phyloP scores from a whole-genome alignment of 2,329 filamentous ascomycete genomes.

The Plenodomus tracheiphilus region DNA sequence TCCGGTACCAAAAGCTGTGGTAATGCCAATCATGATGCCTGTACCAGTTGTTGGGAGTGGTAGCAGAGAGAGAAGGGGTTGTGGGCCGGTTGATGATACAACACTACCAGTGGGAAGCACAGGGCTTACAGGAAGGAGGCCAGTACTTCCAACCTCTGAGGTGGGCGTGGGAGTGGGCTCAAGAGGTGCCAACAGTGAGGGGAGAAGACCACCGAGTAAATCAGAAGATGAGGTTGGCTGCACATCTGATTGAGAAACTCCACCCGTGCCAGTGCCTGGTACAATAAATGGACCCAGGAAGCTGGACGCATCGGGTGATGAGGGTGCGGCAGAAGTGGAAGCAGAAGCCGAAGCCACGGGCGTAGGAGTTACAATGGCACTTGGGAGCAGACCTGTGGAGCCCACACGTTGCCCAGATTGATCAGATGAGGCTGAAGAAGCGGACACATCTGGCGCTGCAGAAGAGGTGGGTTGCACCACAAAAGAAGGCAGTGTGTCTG shows the following conservation, averaged over 20 bases:
- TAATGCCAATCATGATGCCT: conserved; percentile 42
- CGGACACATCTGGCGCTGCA: background rate
- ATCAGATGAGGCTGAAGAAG: conserved; percentile 5
- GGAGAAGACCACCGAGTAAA: conserved; percentile 16
- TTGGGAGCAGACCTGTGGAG: conserved; percentile 8
- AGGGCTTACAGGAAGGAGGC: conserved; percentile 24
- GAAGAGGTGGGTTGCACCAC: conserved; percentile 24
- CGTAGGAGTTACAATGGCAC: conserved; percentile 18
- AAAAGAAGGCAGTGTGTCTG: conserved; percentile 21
- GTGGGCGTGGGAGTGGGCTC: conserved; percentile 12
- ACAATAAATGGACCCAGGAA: conserved; percentile 29
- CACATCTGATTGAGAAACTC: conserved; percentile 11
- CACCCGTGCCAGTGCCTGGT: conserved; percentile 23
- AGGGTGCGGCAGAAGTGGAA: conserved; percentile 9
- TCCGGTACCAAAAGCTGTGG: conserved; percentile 37
- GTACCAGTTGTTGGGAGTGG: conserved; percentile 28
- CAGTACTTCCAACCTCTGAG: conserved; percentile 22
- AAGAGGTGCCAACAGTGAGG: conserved; percentile 13
- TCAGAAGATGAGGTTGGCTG: conserved; percentile 16
- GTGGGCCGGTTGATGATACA: conserved; percentile 2
- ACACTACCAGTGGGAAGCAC: conserved; percentile 25
- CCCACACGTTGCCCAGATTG: conserved; percentile 4
- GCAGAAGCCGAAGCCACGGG: conserved; percentile 10
- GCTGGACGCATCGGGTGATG: conserved; percentile 16
- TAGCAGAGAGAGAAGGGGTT: background rate